Conservation (phyloP, 805 yeast species). For the Saitoella complicata region DNA sequence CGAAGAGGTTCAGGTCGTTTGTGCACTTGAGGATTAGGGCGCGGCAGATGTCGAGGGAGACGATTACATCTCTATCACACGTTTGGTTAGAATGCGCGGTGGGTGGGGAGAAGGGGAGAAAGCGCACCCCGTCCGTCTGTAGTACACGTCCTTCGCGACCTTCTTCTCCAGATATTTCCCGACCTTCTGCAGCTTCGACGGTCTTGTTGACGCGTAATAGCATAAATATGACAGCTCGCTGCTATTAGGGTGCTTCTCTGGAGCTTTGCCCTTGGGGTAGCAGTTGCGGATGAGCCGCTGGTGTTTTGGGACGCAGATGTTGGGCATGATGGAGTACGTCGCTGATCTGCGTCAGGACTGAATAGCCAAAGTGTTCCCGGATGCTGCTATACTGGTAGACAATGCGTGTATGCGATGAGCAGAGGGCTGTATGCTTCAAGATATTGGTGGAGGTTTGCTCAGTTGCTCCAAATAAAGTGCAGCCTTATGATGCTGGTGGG, state of each 20-base stretch:
- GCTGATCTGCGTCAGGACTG: background rate
- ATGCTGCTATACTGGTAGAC: no score
- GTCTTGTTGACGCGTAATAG: conserved; percentile 78
- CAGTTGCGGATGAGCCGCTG: conserved; percentile 81
- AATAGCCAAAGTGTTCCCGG: no score
- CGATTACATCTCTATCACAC: conserved; percentile 40
- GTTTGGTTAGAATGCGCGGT: background rate
- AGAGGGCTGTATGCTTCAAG: no score
- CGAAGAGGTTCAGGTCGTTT: conserved; percentile 73
- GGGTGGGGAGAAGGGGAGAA: background rate
- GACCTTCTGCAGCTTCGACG: conserved; percentile 80
- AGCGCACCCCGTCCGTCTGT: conserved; percentile 41
- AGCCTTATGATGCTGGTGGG: no score
- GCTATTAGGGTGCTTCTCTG: conserved; percentile 81
- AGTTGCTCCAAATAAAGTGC: no score
- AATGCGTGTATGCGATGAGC: no score
- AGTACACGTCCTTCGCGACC: conserved; percentile 42
- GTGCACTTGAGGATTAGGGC: conserved; percentile 60
- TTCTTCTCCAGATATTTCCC: conserved; percentile 49
- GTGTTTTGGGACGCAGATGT: conserved; percentile 53
- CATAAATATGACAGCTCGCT: conserved; percentile 78
- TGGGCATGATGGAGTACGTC: conserved; percentile 11
- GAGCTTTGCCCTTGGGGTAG: conserved; percentile 76
- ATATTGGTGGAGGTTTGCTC: no score
- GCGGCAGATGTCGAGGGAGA: conserved; percentile 53